phyloP scores from a whole-genome alignment of 179 eudicot species.

The Spergularia azorica region DNA sequence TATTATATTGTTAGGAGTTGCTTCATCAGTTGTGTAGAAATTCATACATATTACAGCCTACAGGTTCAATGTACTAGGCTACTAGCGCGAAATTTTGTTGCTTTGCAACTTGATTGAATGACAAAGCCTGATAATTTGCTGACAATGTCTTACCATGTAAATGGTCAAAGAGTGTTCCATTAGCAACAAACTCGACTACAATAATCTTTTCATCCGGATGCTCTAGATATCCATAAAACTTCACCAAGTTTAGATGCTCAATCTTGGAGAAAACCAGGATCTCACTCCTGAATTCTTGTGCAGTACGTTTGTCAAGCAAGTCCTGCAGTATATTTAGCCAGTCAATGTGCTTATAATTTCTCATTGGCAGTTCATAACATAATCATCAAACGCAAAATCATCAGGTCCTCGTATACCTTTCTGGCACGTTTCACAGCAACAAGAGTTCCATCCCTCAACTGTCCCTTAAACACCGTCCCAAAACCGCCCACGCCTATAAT shows the following conservation, averaged over 20 bases:
- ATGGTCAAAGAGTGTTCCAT: conserved; percentile 75
- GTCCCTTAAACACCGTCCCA: conserved; percentile 69
- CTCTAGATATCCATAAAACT: conserved; percentile 62
- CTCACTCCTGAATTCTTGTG: conserved; percentile 67
- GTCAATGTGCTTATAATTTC: conserved; percentile 7
- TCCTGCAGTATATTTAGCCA: conserved; percentile 39
- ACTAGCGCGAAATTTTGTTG: background rate
- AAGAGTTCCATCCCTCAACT: conserved; percentile 55
- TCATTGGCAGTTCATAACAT: background rate
- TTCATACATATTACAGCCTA: no score
- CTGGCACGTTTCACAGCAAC: conserved; percentile 77
- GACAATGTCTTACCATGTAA: conserved; percentile 55
- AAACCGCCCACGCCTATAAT: conserved; percentile 72
- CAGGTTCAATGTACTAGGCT: background rate
- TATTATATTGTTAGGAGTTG: no score
- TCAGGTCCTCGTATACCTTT: conserved; percentile 40
- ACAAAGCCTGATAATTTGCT: background rate
- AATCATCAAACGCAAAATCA: conserved; percentile 10
- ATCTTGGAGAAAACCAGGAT: conserved; percentile 61
- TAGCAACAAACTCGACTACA: conserved; percentile 64
- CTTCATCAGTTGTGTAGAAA: no score
- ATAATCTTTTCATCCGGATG: conserved; percentile 59
- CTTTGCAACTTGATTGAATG: background rate
- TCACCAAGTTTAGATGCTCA: conserved; percentile 72
- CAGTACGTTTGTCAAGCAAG: conserved; percentile 30